Conservation (phyloP, 2,329 filamentous ascomycete species). For the Apiospora pterosperma region DNA sequence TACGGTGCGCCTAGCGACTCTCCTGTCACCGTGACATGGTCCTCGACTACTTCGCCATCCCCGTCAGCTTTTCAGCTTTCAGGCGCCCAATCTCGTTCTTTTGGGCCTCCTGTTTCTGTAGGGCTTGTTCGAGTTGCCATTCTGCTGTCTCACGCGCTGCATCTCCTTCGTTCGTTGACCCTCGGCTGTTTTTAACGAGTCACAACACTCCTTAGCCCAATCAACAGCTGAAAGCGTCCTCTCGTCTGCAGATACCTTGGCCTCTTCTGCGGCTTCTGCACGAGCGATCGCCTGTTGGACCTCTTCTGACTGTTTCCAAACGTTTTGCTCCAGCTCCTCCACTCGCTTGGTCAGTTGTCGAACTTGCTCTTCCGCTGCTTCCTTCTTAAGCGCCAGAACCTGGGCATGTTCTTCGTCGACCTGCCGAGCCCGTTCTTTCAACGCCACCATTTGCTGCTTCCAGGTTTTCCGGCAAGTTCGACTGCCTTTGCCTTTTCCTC, state of each 20-base stretch:
- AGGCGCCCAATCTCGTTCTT: neutral
- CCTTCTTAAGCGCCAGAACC: neutral
- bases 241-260: neutral
- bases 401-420: neutral
- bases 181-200: neutral
- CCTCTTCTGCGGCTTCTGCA: neutral
- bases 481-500: too few species aligned
- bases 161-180: neutral
- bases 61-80: neutral
- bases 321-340: neutral
- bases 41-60: neutral
- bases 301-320: neutral
- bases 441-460: too few species aligned
- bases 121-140: neutral
- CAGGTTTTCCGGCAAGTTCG: too few species aligned
- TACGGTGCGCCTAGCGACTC: neutral
- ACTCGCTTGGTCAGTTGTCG: neutral
- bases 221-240: neutral
- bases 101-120: neutral
- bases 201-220: neutral
- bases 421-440: too few species aligned
- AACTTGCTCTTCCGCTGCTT: neutral
- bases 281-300: neutral
- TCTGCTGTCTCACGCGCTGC: neutral
- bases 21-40: neutral